A percentile compares a stretch with the other conserved stretches of the same genome.
phyloP scores from a whole-genome alignment of 1,139 yeast species.

The Blastobotrys arbuscula region DNA sequence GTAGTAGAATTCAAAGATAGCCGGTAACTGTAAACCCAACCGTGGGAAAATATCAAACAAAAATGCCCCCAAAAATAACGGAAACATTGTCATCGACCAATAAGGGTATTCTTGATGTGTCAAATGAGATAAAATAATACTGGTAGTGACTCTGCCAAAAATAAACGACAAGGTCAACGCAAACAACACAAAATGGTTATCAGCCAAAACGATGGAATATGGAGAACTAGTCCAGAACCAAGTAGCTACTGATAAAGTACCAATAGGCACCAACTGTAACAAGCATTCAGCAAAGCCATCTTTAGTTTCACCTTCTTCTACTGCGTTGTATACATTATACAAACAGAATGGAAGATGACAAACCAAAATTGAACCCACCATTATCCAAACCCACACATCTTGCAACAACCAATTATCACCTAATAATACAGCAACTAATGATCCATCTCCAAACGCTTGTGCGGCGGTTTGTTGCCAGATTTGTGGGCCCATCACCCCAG shows the following conservation, averaged over 20 bases:
- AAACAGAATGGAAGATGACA: slow-evolving; percentile 44
- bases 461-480: slow-evolving; percentile 44
- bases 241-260: slow-evolving; percentile 26
- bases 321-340: slow-evolving; percentile 57
- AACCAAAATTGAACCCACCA: slow-evolving; percentile 47
- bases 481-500: slow-evolving; percentile 58
- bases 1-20: slow-evolving; percentile 30
- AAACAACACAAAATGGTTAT: slow-evolving; percentile 51
- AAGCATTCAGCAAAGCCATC: slow-evolving; percentile 46
- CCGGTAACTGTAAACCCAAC: slow-evolving; percentile 23
- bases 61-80: slow-evolving; percentile 34
- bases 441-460: slow-evolving; percentile 16
- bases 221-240: slow-evolving; percentile 36
- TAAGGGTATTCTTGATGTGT: slow-evolving; percentile 62
- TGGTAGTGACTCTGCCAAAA: slow-evolving; percentile 59
- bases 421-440: slow-evolving; percentile 12
- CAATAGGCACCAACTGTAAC: slow-evolving; percentile 34
- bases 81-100: slow-evolving; percentile 35
- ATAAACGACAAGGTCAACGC: slow-evolving; percentile 58
- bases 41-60: slow-evolving; percentile 33
- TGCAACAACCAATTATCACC: slow-evolving; percentile 32
- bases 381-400: slow-evolving; percentile 35
- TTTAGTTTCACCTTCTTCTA: slow-evolving; percentile 34
- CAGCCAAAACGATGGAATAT: slow-evolving; percentile 31
- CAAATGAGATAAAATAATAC: slow-evolving; percentile 60